Percentiles rank a stretch among this genome's conserved stretches.
Conservation (phyloP, 495 filamentous ascomycete genomes). For the Aspergillus sclerotiicarbonarius region DNA sequence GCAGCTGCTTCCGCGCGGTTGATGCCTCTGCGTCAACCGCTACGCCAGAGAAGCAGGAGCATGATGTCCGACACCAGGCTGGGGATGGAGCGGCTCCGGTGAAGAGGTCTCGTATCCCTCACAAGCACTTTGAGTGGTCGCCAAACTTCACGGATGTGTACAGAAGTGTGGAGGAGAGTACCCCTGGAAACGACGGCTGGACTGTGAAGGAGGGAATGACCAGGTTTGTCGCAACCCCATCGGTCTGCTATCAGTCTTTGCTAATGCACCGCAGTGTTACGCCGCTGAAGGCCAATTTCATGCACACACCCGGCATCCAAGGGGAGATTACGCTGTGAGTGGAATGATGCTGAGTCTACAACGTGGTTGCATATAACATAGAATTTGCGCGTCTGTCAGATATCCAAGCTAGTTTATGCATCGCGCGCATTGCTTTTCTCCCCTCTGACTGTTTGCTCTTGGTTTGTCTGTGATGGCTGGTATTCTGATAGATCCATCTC, state of each 20-base stretch:
- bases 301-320: slow-evolving; percentile 66
- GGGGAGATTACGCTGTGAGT: slow-evolving; percentile 92
- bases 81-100: slow-evolving; percentile 13
- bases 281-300: slow-evolving; percentile 88
- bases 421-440: slow-evolving; percentile 21
- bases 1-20: slow-evolving; percentile 75
- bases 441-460: slow-evolving; percentile 15
- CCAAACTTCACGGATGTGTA: slow-evolving; percentile 85
- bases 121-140: slow-evolving; percentile 93
- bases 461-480: slow-evolving; percentile 11
- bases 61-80: slow-evolving; percentile 40
- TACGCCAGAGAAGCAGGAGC: slow-evolving; percentile 55
- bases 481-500: slow-evolving; percentile 41
- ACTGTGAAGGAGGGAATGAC: slow-evolving; percentile 83
- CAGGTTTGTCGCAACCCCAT: slow-evolving; percentile 57
- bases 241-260: neutral
- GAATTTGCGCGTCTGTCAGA: slow-evolving; percentile 26
- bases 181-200: slow-evolving; percentile 93
- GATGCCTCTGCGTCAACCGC: slow-evolving; percentile 58
- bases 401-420: slow-evolving; percentile 34
- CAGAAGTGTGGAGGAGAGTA: slow-evolving; percentile 72
- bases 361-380: slow-evolving; percentile 24
- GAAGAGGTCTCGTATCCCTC: slow-evolving; percentile 47
- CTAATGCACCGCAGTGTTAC: slow-evolving; percentile 64
- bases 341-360: slow-evolving; percentile 28